phyloP scores from a whole-genome alignment of 1,284 basidiomycete species.

The Microbotryum saponariae region DNA sequence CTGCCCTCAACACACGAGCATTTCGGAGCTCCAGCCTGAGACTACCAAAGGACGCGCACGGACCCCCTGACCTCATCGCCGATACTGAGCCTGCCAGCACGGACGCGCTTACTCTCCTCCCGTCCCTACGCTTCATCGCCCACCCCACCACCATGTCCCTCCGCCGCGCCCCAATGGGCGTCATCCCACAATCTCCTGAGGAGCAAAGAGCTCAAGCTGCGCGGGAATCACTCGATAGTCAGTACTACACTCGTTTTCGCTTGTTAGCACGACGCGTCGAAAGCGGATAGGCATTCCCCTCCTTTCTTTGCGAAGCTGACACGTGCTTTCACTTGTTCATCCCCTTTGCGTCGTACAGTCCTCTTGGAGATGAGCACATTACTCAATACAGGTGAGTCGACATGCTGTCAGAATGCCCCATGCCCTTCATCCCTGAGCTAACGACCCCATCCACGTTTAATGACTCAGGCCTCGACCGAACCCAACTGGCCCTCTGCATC shows the following conservation, averaged over 20 bases:
- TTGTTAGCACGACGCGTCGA: too few species aligned
- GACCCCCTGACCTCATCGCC: too few species aligned
- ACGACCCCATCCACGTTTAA: too few species aligned
- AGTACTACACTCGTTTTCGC: neutral
- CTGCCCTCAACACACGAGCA: too few species aligned
- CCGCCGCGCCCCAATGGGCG: neutral
- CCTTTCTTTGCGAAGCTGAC: neutral
- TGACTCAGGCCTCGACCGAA: constrained; percentile 14
- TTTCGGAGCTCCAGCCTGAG: too few species aligned
- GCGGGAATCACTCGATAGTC: neutral
- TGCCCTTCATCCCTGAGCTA: neutral
- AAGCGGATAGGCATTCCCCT: neutral
- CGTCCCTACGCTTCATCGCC: neutral
- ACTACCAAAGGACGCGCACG: too few species aligned
- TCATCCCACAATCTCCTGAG: neutral
- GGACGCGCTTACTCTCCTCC: too few species aligned
- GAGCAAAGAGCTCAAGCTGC: neutral
- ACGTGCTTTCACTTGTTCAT: neutral
- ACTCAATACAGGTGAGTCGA: constrained; percentile 1
- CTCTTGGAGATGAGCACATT: constrained; percentile 5
- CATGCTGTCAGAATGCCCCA: too few species aligned
- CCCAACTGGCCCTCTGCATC: constrained; percentile 17
- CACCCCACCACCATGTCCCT: neutral
- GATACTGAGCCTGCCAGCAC: too few species aligned
- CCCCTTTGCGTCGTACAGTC: neutral